Conservation (phyloP, 1,284 basidiomycete genomes). For the Ustilago sp. region DNA sequence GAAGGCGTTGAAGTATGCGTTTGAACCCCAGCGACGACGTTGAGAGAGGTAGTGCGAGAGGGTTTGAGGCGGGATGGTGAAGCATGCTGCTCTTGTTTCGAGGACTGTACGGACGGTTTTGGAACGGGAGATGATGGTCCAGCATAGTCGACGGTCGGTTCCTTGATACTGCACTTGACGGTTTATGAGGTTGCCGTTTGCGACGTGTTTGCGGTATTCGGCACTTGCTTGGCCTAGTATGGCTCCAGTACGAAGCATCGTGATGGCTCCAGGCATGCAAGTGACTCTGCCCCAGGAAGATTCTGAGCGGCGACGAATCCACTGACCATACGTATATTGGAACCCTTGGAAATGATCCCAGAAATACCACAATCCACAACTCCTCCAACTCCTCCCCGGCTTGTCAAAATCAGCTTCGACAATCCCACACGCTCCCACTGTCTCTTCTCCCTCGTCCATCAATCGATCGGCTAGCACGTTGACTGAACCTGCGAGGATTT, state of each 20-base stretch:
- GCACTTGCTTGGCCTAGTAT: constrained; percentile 33
- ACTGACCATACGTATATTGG: constrained; percentile 42
- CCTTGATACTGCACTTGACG: constrained; percentile 43
- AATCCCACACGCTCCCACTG: constrained; percentile 34
- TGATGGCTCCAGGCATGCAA: constrained; percentile 40
- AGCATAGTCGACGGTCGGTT: constrained; percentile 33
- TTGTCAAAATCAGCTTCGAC: constrained; percentile 36
- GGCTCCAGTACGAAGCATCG: constrained; percentile 28
- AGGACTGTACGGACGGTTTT: constrained; percentile 35
- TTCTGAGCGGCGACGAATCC: constrained; percentile 30
- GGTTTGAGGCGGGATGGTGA: constrained; percentile 36
- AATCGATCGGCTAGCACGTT: constrained; percentile 26
- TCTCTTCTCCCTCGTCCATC: constrained; percentile 32
- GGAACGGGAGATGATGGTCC: constrained; percentile 40
- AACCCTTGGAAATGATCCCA: constrained; percentile 45
- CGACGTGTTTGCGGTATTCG: constrained; percentile 35
- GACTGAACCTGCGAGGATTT: constrained; percentile 32
- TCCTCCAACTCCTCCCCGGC: constrained; percentile 14
- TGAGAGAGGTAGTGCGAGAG: constrained; percentile 42
- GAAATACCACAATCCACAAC: constrained; percentile 32
- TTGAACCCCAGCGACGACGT: constrained; percentile 37
- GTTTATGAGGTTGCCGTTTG: constrained; percentile 24
- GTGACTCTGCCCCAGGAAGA: constrained; percentile 38
- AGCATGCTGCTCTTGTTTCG: constrained; percentile 36
- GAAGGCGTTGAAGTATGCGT: constrained; percentile 41